phyloP scores from a whole-genome alignment of 2,329 filamentous ascomycete genomes.

The Amauroascus niger region DNA sequence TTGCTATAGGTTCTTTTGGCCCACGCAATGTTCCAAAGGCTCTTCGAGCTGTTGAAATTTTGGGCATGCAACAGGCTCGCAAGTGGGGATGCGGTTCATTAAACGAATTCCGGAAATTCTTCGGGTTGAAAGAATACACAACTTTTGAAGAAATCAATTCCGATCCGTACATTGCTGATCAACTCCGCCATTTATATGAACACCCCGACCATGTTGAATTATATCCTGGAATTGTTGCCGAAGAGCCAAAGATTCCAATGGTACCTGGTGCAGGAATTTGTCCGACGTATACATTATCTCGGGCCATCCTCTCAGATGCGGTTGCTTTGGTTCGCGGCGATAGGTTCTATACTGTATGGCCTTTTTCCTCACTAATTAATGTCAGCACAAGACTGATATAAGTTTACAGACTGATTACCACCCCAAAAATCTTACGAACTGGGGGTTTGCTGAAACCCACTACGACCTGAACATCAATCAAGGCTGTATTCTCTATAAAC shows the following conservation, averaged over 20 bases:
- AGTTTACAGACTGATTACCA: constrained; percentile 16
- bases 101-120: constrained; percentile 54
- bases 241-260: constrained; percentile 33
- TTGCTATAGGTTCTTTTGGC: constrained; percentile 38
- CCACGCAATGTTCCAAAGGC: constrained; percentile 61
- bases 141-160: constrained; percentile 52
- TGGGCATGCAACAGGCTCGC: constrained; percentile 67
- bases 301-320: constrained; percentile 37
- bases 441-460: constrained; percentile 32
- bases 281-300: constrained; percentile 32
- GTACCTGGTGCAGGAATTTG: constrained; percentile 32
- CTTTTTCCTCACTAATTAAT: background rate
- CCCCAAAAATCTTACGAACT: constrained; percentile 31
- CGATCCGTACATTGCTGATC: constrained; percentile 46
- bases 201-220: constrained; percentile 59
- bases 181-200: constrained; percentile 51
- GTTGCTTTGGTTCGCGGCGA: constrained; percentile 36
- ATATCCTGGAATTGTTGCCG: constrained; percentile 54
- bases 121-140: constrained; percentile 48
- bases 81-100: constrained; percentile 47
- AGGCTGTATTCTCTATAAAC: constrained; percentile 25
- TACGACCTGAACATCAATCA: constrained; percentile 20
- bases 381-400: background rate
- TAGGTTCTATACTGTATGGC: constrained; percentile 32
- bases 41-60: constrained; percentile 65